phyloP scores from a whole-genome alignment of 139 green algal genomes.

The Coelastrella sp. region DNA sequence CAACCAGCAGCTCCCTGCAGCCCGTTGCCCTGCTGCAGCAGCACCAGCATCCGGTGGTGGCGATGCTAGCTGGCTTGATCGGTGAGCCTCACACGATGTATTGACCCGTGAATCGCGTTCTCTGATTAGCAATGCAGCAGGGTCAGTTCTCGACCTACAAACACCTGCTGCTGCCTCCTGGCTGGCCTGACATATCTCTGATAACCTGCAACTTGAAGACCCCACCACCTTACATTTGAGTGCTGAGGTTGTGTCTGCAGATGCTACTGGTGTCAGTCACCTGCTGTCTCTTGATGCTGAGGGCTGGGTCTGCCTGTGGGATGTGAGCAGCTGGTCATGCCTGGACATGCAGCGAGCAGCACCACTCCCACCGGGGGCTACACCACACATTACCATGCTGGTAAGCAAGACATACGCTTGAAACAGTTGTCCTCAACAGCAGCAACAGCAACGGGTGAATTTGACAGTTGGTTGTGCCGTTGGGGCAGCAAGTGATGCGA shows the following conservation, averaged over 20 bases:
- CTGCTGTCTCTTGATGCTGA: constrained; percentile 44
- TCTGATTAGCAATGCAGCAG: background rate
- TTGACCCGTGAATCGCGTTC: background rate
- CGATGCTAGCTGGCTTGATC: constrained; percentile 32
- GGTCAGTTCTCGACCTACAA: background rate
- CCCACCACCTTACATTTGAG: too few species aligned
- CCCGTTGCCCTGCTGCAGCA: constrained; percentile 35
- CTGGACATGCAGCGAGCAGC: constrained; percentile 19
- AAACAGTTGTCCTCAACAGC: too few species aligned
- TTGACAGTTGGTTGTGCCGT: too few species aligned
- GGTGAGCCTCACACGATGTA: background rate
- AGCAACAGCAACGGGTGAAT: too few species aligned
- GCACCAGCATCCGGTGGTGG: constrained; percentile 28
- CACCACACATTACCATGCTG: constrained; percentile 27
- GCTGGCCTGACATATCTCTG: background rate
- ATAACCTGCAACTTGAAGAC: background rate
- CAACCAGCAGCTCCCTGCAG: constrained; percentile 8
- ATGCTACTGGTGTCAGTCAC: background rate
- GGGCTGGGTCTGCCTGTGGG: constrained; percentile 46
- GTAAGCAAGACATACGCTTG: background rate
- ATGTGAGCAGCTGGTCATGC: constrained; percentile 26
- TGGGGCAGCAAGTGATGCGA: background rate
- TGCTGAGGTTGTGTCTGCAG: background rate
- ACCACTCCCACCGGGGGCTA: constrained; percentile 6
- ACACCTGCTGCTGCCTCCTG: background rate